Conservation (phyloP, 23 red algal genomes). For the Agarophyton chilense region DNA sequence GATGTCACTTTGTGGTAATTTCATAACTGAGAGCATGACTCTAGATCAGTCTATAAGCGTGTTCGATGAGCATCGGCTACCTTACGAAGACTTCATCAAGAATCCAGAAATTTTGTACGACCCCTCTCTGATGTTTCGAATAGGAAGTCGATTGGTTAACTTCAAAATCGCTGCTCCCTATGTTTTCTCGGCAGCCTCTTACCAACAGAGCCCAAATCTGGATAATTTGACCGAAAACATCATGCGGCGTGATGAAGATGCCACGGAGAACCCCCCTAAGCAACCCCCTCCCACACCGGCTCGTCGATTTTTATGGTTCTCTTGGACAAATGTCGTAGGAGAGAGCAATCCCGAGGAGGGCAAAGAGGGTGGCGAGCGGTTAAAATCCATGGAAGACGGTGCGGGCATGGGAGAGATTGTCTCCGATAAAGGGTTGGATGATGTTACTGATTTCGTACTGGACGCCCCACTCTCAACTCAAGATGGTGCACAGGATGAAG, state of each 20-base stretch:
- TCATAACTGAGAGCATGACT: constrained; percentile 73
- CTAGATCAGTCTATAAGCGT: constrained; percentile 63
- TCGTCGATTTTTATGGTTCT: constrained; percentile 64
- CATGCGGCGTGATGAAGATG: neutral
- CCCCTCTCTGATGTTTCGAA: constrained; percentile 75
- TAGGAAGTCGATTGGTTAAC: constrained; percentile 69
- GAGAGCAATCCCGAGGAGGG: neutral
- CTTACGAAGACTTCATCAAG: constrained; percentile 62
- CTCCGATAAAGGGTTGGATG: neutral
- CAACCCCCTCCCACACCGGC: constrained; percentile 27
- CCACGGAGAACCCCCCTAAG: neutral
- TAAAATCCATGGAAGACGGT: neutral
- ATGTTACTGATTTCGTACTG: neutral
- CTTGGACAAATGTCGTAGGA: constrained; percentile 29
- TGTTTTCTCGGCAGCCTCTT: constrained; percentile 75
- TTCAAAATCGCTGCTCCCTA: constrained; percentile 75
- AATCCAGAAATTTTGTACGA: constrained; percentile 81
- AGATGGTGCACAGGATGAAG: neutral
- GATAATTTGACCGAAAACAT: constrained; percentile 16
- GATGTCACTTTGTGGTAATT: constrained; percentile 86
- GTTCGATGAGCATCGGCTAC: constrained; percentile 82
- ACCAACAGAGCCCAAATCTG: constrained; percentile 61
- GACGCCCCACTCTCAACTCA: neutral
- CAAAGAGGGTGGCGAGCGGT: neutral
- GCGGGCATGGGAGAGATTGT: neutral